Evolutionary conservation across 1,284 basidiomycete species (phyloP).

Genomic region (Puccinia coronata): DNA sequence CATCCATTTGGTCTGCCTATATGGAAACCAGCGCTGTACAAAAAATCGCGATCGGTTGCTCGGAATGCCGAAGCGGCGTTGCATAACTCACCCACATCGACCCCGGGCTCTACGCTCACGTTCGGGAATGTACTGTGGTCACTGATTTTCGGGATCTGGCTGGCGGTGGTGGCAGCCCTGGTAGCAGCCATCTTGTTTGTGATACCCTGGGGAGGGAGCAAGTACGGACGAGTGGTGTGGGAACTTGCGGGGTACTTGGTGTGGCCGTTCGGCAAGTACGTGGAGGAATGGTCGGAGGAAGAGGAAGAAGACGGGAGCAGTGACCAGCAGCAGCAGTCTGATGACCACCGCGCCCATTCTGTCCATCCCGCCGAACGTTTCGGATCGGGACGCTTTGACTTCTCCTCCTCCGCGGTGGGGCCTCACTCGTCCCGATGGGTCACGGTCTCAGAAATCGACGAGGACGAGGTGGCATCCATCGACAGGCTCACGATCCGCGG

Average conservation of each 20-base stretch:
- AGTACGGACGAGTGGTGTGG: constrained; percentile 82
- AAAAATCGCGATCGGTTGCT: constrained; percentile 94
- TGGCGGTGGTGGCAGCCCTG: constrained; percentile 71
- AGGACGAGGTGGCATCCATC: constrained; percentile 58
- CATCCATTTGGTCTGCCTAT: constrained; percentile 99
- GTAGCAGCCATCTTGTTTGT: constrained; percentile 72
- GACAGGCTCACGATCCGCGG: constrained; percentile 60
- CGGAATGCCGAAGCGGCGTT: constrained; percentile 92
- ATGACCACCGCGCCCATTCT: constrained; percentile 18
- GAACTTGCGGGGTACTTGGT: constrained; percentile 93
- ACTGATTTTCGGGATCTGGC: constrained; percentile 85
- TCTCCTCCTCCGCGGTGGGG: constrained; percentile 12
- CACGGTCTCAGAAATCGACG: constrained; percentile 55
- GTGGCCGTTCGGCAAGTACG: constrained; percentile 98
- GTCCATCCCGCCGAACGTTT: neutral
- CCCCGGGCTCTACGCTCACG: constrained; percentile 78
- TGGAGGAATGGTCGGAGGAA: constrained; percentile 73
- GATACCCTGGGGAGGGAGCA: constrained; percentile 73
- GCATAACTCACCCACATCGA: constrained; percentile 85
- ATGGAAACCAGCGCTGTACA: constrained; percentile 99
- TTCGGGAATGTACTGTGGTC: constrained; percentile 93
- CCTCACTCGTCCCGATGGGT: constrained; percentile 48
- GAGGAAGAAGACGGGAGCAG: constrained; percentile 55
- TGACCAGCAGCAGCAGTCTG: constrained; percentile 2
- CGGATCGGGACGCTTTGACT: constrained; percentile 34